phyloP scores from a whole-genome alignment of 768 basidiomycete genomes.

The Pholiota microspora region DNA sequence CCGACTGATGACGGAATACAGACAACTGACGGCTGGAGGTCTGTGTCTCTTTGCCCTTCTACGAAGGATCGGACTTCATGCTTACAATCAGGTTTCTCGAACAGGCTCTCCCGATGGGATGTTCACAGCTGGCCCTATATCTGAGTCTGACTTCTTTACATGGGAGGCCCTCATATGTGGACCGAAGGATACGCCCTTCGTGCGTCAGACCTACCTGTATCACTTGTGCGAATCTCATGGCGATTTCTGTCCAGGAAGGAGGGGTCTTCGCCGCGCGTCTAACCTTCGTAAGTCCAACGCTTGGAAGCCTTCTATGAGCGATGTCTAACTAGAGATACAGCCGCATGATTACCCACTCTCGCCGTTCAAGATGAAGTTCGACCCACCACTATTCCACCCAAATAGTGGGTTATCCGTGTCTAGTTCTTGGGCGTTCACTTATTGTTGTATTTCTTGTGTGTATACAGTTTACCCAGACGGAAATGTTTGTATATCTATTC shows the following conservation, averaged over 20 bases:
- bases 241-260: slow-evolving; percentile 64
- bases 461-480: slow-evolving; percentile 89
- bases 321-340: too few species aligned
- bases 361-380: slow-evolving; percentile 99
- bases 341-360: slow-evolving; percentile 94
- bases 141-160: slow-evolving; percentile 91
- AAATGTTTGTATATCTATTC: slow-evolving; percentile 96
- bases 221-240: background rate
- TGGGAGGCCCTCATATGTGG: slow-evolving; percentile 96
- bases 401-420: slow-evolving; percentile 65
- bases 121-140: slow-evolving; percentile 94
- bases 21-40: slow-evolving; percentile 81
- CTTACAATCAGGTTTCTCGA: background rate
- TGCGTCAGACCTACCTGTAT: slow-evolving; percentile 34
- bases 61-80: background rate
- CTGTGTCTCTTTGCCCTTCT: slow-evolving; percentile 11
- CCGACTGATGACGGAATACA: slow-evolving; percentile 92
- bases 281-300: slow-evolving; percentile 69
- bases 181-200: slow-evolving; percentile 93
- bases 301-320: too few species aligned
- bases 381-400: slow-evolving; percentile 95
- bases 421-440: background rate
- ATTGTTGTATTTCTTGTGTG: background rate
- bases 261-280: slow-evolving; percentile 92
- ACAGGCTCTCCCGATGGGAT: slow-evolving; percentile 88